These are phyloP conservation scores for Trypanosomatidae sp. DNA, from an alignment of 208 protist species.

Conservation along the genomic window DNA sequence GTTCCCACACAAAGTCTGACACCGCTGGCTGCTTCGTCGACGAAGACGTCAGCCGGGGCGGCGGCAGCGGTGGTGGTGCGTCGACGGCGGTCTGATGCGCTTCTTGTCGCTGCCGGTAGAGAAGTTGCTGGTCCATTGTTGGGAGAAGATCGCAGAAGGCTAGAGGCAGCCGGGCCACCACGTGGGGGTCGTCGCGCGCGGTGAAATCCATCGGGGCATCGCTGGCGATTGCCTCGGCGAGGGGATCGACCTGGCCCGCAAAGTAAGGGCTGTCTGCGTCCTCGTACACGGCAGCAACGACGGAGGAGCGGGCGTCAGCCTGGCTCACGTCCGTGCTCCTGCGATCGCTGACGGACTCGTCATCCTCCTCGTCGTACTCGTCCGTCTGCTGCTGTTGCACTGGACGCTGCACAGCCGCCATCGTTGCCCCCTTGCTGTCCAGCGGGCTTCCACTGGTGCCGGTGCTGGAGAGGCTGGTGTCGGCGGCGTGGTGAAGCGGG, in stretches of 20 bases:
- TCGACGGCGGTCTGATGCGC: constrained; percentile 8
- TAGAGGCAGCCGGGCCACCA: constrained; percentile 22
- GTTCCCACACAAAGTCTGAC: constrained; percentile 11
- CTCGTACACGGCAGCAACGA: neutral
- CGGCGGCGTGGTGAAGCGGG: too few relatives aligned
- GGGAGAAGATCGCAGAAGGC: constrained; percentile 20
- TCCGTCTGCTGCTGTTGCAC: too few relatives aligned
- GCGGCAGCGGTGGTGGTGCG: neutral
- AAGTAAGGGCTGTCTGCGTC: too few relatives aligned
- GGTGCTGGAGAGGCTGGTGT: too few relatives aligned
- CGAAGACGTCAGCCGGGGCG: too few relatives aligned
- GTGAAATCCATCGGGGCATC: constrained; percentile 28
- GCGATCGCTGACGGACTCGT: too few relatives aligned
- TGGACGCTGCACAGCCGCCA: too few relatives aligned
- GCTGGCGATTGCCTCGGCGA: constrained; percentile 5
- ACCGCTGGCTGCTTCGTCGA: constrained; percentile 5
- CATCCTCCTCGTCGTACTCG: too few relatives aligned
- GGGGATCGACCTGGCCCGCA: constrained; percentile 6
- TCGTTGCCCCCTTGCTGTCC: too few relatives aligned
- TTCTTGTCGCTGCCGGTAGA: constrained; percentile 24
- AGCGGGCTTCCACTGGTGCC: too few relatives aligned
- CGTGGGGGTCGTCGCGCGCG: constrained; percentile 18
- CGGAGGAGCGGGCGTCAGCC: too few relatives aligned
- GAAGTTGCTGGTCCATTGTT: constrained; percentile 16
- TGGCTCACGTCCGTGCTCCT: too few relatives aligned